A percentile compares a stretch with the other conserved stretches of the same genome.
phyloP scores from a whole-genome alignment of 2,329 filamentous ascomycete species.

The Aspergillus sp. region DNA sequence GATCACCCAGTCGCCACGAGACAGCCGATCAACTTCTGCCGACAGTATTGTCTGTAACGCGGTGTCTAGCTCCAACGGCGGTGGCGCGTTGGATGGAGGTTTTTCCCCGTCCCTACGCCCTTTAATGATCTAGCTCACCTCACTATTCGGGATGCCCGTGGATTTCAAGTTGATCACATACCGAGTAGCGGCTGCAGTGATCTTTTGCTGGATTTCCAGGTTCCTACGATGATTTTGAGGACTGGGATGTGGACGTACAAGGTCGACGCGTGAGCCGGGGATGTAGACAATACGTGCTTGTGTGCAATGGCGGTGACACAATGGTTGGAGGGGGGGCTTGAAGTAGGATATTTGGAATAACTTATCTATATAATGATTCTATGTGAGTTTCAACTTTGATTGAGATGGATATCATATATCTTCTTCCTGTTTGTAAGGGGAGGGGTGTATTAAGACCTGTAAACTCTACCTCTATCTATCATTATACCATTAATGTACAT shows the following conservation, averaged over 20 bases:
- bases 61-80: too few species aligned
- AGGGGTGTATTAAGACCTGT: too few species aligned
- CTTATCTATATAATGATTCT: too few species aligned
- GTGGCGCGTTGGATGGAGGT: too few species aligned
- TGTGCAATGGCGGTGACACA: constrained; percentile 14
- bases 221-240: constrained; percentile 11
- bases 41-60: too few species aligned
- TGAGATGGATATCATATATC: too few species aligned
- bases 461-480: too few species aligned
- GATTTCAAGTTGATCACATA: constrained; percentile 11
- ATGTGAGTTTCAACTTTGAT: too few species aligned
- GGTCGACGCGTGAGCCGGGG: constrained; percentile 11
- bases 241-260: constrained; percentile 15
- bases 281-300: constrained; percentile 12
- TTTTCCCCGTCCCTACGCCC: too few species aligned
- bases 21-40: too few species aligned
- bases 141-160: constrained; percentile 8
- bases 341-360: background rate
- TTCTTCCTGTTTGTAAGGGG: too few species aligned
- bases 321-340: constrained; percentile 12
- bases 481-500: background rate
- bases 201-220: constrained; percentile 12
- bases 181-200: constrained; percentile 13
- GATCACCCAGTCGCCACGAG: too few species aligned
- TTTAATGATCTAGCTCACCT: constrained; percentile 11